Percentiles rank a stretch among this genome's conserved stretches.
These are phyloP conservation scores for Hammondia hammondi DNA, from an alignment of 169 alveolate species.

Conservation along the genomic window DNA sequence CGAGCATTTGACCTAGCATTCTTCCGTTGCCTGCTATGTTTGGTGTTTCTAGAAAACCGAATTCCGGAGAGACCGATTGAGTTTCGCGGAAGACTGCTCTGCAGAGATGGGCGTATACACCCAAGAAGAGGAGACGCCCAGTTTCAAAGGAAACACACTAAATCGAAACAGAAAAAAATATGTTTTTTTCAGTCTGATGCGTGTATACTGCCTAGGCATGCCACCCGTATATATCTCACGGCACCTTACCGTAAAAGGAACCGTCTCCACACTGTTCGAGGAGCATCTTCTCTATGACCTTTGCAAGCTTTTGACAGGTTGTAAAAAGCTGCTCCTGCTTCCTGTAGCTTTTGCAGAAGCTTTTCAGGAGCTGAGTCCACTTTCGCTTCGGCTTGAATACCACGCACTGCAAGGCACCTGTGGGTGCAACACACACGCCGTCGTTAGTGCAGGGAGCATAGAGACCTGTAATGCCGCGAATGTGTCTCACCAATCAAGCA, in stretches of 20 bases:
- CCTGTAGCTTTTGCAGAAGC: not conserved
- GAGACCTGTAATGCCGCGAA: no score
- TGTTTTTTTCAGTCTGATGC: not conserved
- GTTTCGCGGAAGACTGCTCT: not conserved
- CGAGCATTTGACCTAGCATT: no score
- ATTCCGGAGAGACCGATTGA: not conserved
- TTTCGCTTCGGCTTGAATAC: not conserved
- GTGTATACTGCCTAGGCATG: not conserved
- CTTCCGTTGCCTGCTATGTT: no score
- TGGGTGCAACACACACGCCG: not conserved
- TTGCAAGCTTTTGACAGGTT: not conserved
- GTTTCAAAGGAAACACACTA: not conserved
- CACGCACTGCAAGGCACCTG: not conserved
- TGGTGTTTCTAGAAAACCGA: no score
- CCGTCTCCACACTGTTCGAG: not conserved
- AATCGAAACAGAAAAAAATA: not conserved
- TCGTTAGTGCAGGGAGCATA: no score
- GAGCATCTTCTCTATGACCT: not conserved
- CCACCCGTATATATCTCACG: not conserved
- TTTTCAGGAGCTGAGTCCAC: not conserved
- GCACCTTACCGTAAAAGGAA: not conserved
- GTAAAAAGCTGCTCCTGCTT: not conserved
- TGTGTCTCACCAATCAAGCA: no score
- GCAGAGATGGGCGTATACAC: not conserved
- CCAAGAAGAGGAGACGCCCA: not conserved